Percentiles rank a stretch among this genome's conserved stretches.
phyloP scores from a whole-genome alignment of 2,329 filamentous ascomycete genomes.

The Xylaria sp. region DNA sequence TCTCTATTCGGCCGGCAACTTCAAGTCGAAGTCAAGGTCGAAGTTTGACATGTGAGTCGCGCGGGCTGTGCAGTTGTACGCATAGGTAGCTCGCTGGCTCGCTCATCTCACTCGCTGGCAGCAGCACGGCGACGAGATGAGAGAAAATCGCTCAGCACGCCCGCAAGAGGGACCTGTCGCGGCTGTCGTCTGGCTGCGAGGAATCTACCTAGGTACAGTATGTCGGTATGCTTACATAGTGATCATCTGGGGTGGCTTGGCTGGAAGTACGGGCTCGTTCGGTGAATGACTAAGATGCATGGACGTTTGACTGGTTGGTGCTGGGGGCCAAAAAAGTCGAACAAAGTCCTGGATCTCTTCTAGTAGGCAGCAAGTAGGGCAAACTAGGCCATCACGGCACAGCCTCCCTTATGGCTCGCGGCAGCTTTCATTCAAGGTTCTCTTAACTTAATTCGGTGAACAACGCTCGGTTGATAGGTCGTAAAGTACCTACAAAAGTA shows the following conservation, averaged over 20 bases:
- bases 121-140: neutral
- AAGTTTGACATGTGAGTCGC: too few relatives aligned
- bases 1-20: neutral
- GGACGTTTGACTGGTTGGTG: neutral
- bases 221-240: neutral
- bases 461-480: neutral
- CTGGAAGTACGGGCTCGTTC: neutral
- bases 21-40: too few relatives aligned
- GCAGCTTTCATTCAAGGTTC: neutral
- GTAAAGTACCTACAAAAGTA: neutral
- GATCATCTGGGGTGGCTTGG: conserved; percentile 23
- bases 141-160: neutral
- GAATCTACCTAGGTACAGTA: too few relatives aligned
- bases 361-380: neutral
- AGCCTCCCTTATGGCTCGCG: neutral
- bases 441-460: neutral
- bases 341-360: neutral
- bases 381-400: neutral
- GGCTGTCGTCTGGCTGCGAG: neutral
- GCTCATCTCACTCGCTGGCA: neutral
- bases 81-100: neutral
- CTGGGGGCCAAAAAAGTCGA: conserved; percentile 9
- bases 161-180: neutral
- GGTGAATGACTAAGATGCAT: conserved; percentile 3
- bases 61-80: neutral